A percentile compares a stretch with the other conserved stretches of the same genome.
Conservation (phyloP, 805 yeast species). For the Candida quercuum region DNA sequence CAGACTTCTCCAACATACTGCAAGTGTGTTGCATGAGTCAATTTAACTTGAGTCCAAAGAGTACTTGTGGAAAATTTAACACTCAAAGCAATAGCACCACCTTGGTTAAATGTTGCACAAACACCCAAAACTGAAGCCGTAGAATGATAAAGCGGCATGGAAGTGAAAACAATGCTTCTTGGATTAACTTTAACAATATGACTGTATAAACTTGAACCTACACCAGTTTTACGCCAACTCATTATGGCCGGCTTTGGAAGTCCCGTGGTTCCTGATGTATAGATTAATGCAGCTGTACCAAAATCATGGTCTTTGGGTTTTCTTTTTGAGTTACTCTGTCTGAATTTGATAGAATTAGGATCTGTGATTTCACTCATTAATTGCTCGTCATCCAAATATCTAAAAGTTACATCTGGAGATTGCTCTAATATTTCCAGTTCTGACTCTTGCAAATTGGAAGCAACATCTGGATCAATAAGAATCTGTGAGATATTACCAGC, state of each 20-base stretch:
- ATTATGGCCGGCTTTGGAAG: conserved; percentile 90
- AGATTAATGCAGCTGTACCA: conserved; percentile 67
- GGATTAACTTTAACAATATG: conserved; percentile 55
- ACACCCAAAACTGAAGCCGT: conserved; percentile 88
- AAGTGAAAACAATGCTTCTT: conserved; percentile 64
- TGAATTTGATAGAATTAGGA: conserved; percentile 38
- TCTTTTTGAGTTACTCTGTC: conserved; percentile 54
- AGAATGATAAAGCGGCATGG: conserved; percentile 95
- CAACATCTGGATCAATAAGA: conserved; percentile 71
- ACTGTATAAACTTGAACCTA: conserved; percentile 70
- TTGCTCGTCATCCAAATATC: conserved; percentile 47
- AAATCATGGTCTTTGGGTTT: conserved; percentile 52
- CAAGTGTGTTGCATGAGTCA: conserved; percentile 68
- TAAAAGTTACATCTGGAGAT: conserved; percentile 36
- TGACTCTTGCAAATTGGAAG: conserved; percentile 44
- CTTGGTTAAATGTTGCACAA: conserved; percentile 58
- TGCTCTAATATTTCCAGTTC: conserved; percentile 34
- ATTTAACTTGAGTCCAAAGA: conserved; percentile 84
- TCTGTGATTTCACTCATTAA: conserved; percentile 36
- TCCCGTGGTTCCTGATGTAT: conserved; percentile 94
- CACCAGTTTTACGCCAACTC: conserved; percentile 80
- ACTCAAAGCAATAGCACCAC: conserved; percentile 74
- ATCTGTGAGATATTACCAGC: conserved; percentile 60
- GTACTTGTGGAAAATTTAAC: conserved; percentile 78
- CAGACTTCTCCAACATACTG: conserved; percentile 97